Evolutionary conservation across 805 yeast genomes (phyloP).

Genomic region (Kazachstania taianensis): DNA sequence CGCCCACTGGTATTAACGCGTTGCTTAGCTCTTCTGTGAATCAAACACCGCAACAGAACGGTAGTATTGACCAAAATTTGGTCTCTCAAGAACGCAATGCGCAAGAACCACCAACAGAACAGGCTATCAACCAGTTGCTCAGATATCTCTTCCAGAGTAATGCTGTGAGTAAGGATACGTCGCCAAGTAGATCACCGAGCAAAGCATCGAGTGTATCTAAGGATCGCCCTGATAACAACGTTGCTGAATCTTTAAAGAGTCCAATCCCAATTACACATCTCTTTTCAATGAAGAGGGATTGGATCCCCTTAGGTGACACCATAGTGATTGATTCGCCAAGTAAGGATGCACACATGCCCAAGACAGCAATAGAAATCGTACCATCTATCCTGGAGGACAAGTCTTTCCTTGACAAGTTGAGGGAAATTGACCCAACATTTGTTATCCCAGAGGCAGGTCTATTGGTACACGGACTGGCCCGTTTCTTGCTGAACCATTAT

Average conservation of each 20-base stretch:
- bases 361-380: slow-evolving; percentile 15
- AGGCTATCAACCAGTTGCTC: slow-evolving; percentile 1
- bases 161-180: not conserved
- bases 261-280: slow-evolving; percentile 1
- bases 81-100: not conserved
- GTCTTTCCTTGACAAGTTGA: slow-evolving; percentile 8
- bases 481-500: slow-evolving; percentile 65
- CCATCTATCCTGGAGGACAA: slow-evolving; percentile 14
- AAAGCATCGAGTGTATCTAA: not conserved
- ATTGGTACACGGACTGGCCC: slow-evolving; percentile 56
- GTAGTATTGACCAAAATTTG: too few relatives aligned
- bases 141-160: slow-evolving; percentile 2
- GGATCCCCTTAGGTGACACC: slow-evolving; percentile 3
- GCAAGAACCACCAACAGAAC: not conserved
- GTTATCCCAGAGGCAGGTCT: slow-evolving; percentile 52
- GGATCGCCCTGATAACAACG: too few relatives aligned
- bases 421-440: slow-evolving; percentile 16
- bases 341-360: slow-evolving; percentile 17
- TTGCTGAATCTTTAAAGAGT: not conserved
- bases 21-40: not conserved
- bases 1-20: not conserved
- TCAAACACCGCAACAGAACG: not conserved
- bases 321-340: slow-evolving; percentile 7
- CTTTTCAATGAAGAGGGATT: not conserved
- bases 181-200: not conserved